These are phyloP conservation scores for Globisporangium canariense DNA, from an alignment of 352 stramenopile genomes.

Conservation along the genomic window DNA sequence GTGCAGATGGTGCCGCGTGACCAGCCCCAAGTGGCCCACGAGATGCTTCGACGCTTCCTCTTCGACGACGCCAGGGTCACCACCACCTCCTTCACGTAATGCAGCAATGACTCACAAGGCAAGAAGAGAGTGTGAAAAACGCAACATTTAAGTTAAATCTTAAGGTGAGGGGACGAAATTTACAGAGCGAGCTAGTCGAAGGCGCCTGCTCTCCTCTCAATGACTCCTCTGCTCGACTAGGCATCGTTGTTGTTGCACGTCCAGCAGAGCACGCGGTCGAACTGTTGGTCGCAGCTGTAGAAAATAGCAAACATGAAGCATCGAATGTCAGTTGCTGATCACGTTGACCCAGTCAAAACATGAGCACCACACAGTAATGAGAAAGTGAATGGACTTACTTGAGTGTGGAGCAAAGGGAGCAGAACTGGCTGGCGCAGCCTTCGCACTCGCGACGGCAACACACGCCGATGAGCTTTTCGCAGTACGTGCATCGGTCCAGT, in stretches of 20 bases:
- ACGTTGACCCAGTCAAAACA: neutral
- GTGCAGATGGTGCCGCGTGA: slow-evolving; percentile 76
- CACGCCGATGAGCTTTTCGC: slow-evolving; percentile 48
- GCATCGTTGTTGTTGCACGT: slow-evolving; percentile 70
- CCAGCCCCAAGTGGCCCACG: slow-evolving; percentile 45
- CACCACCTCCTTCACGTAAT: slow-evolving; percentile 35
- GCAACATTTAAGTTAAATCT: slow-evolving; percentile 17
- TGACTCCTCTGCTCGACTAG: slow-evolving; percentile 8
- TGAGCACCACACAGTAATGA: neutral
- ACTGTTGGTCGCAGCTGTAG: slow-evolving; percentile 63
- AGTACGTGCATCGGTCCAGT: slow-evolving; percentile 53
- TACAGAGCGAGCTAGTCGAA: neutral
- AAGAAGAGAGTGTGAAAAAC: neutral
- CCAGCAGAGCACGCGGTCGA: slow-evolving; percentile 77
- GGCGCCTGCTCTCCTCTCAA: slow-evolving; percentile 14
- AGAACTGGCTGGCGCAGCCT: slow-evolving; percentile 52
- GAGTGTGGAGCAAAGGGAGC: slow-evolving; percentile 79
- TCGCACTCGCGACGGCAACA: slow-evolving; percentile 67
- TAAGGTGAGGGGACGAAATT: neutral
- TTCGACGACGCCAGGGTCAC: slow-evolving; percentile 12
- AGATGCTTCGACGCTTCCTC: slow-evolving; percentile 52
- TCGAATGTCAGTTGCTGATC: neutral
- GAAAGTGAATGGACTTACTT: slow-evolving; percentile 37
- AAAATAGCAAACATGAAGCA: neutral
- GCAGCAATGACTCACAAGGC: neutral